phyloP scores from a whole-genome alignment of 2,329 filamentous ascomycete genomes.

The Fusarium oligoseptatum region DNA sequence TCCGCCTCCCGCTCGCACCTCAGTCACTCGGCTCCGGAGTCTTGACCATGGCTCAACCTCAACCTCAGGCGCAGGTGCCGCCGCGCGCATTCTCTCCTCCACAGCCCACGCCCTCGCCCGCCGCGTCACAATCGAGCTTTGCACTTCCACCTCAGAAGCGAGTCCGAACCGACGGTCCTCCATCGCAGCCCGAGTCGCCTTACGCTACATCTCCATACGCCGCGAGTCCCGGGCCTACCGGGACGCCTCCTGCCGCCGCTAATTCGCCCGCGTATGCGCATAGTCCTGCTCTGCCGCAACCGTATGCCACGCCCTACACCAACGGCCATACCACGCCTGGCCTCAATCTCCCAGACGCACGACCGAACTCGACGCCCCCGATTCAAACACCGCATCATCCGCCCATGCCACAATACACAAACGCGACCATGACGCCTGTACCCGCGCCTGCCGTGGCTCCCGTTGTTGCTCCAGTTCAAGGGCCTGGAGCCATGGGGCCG shows the following conservation, averaged over 20 bases:
- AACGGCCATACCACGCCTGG: conserved; percentile 55
- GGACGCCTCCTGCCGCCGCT: conserved; percentile 55
- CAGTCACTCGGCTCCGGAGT: conserved; percentile 15
- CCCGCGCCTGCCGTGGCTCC: conserved; percentile 43
- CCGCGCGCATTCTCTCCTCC: conserved; percentile 73
- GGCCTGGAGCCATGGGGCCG: conserved; percentile 63
- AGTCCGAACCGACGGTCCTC: conserved; percentile 68
- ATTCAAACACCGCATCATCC: conserved; percentile 49
- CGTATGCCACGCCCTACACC: conserved; percentile 55
- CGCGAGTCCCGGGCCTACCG: conserved; percentile 59
- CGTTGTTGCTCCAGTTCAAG: conserved; percentile 43
- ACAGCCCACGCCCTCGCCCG: conserved; percentile 72
- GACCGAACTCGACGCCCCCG: conserved; percentile 50
- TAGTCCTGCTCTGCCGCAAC: conserved; percentile 49
- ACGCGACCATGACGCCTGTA: conserved; percentile 42
- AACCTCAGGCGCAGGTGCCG: conserved; percentile 59
- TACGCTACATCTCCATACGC: conserved; percentile 67
- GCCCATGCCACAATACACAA: conserved; percentile 45
- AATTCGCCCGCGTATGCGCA: conserved; percentile 54
- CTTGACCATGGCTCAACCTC: conserved; percentile 70
- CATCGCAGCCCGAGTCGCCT: conserved; percentile 75
- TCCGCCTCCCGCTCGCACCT: conserved; percentile 18
- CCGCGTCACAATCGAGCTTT: conserved; percentile 65
- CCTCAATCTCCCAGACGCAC: conserved; percentile 52
- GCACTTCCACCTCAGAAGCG: conserved; percentile 79